Evolutionary conservation across 2,329 filamentous ascomycete species (phyloP), one percentile per base, ranked within the genome.

Genomic region (Aspergillus fructus): DNA sequence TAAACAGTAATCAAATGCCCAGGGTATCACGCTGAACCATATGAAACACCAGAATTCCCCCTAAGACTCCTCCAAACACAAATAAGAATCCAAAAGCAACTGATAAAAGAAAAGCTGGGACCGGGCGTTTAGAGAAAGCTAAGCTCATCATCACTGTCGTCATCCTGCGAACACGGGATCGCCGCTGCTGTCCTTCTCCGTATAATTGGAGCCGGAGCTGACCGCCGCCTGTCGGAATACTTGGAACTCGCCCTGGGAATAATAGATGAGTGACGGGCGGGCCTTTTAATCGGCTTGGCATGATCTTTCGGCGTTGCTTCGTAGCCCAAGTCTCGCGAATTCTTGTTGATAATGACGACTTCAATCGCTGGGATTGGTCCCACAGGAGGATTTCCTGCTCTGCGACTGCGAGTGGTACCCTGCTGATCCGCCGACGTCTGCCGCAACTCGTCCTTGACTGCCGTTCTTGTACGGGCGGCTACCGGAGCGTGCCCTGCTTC

Each of bases 71-170:
- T 47, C 19, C 34, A 48, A 48, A 30, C 27, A 23, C 30, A 47
- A 51, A 48, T 8, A 15, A 37, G 40, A 54, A 54, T 47, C 13
- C 12, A 43, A 58, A 47, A 33, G 15, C 15, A 23, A 19, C 24
- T 27, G 13, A 17, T 48, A 40, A 30, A 42, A 43, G 21, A 42
- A 43, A 7, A 39, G 17, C 40, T 6, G 8, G 5, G 33, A 15
- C 5, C 3, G 30, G 34, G 27, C 21, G 33, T 19, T 62, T 51
- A 73, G 7, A 75, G 53, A 61, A 73, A 74, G 60, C 71, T 74
- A 19, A 75, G 64, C 59, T 75, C 73, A 52, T 75, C 72, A n/a
- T 75, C 71, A 42, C 72, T 75, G 23, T 68, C 67, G 7, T 67
- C 69, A 21, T 71, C 68, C 19, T 66, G 58, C 1, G 67, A 67